Base-by-base conservation (phyloP, 2,329 filamentous ascomycete species). In the Colletotrichum brevisporum region DNA sequence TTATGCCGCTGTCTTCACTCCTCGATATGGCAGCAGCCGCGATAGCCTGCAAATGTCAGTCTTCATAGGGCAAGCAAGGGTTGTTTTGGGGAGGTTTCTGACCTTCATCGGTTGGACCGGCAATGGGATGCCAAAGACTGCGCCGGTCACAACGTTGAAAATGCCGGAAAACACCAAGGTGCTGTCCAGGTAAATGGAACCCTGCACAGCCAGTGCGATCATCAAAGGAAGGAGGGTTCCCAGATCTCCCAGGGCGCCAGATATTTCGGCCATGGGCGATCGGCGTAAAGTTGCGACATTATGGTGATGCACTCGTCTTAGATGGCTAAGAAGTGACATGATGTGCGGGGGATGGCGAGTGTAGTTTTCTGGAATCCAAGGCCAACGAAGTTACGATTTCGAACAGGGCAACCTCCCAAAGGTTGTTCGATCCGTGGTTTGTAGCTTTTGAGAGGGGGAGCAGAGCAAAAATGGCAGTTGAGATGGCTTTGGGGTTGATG, bases 221-320 rank as follows among this genome's bases (percentile, higher is more conserved):
- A 96, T 93, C 63, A 98, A 89, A 55, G 95, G 95, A 12, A 97
- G 88, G 36, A 97, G 88, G 3, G 95, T 98, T 71, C 95, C 95
- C 50, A 98, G 86, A 77, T 98, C 95, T 71, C 95, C 95, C 2
- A 90, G 86, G 0, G 95, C 93, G 59, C 95, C 95, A 1, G 95
- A 97, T 61, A 98, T 89, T 82, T 98, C 95, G 56, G 92, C 81
- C 67, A 86, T 76, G 16, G 87, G 86, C 5, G 82, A 79, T 61
- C 75, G 76, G 48, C 82, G 82, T 63, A 89, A 77, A 21, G 83
- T 86, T 36, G 77, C 73, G 69, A 86, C 74, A 79, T 89, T 89
- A 75, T 87, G 82, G 59, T 77, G 79, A 73, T 85, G 76, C 39
- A 82, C 71, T 51, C 78, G 71, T 61, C 66, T 68, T 48, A 76